Evolutionary conservation across 345 rosid species (phyloP), one percentile per base, ranked within the genome.

Genomic region (Sonneratia caseolaris): DNA sequence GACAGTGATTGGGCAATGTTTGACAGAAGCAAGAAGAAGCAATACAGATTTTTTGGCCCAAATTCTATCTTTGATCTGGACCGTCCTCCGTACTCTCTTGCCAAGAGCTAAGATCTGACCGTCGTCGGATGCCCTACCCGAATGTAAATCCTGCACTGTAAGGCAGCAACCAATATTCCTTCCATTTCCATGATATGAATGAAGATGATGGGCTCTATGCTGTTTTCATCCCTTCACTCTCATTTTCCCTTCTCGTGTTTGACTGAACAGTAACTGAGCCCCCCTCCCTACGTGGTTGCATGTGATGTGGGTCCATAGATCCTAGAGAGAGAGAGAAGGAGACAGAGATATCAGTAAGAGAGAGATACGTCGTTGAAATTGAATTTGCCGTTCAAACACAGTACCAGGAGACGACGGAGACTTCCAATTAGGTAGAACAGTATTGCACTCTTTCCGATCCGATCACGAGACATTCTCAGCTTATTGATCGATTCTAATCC

Each of bases 231-330:
- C 32, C 22, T 22, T 57, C 64, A 22, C 64, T 21, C 21, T 57
- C 64, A 57, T 24, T 57, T 57, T 57, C 64, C 64, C 22, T 57
- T 57, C 64, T 57, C 64, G 64, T 57, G 27, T 57, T 24, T 24
- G 64, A 57, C 9, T 57, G 64, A 57, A 57, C 32, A 22, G 27
- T 57, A 21, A 42, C 13, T n/a, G 64, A 57, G 64, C 35, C 35
- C 35, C 51, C 43, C 35, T 14, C 35, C 51, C 43, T 55, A 1
- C 59, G 9, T 55, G 24, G 7, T 27, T 27, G 32, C 32, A 27
- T 27, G 32, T 27, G 32, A 57, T 57, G 64, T n/a, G 64, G 27
- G 4, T 24, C 10, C 45, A 4, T 4, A 1, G 61, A 42, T 42
- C 5, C 15, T 56, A 48, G 14, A 48, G 55, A 48, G 55, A 48